Base-by-base conservation (phyloP, 1,284 basidiomycete genomes). In the Baeospora myosura region DNA sequence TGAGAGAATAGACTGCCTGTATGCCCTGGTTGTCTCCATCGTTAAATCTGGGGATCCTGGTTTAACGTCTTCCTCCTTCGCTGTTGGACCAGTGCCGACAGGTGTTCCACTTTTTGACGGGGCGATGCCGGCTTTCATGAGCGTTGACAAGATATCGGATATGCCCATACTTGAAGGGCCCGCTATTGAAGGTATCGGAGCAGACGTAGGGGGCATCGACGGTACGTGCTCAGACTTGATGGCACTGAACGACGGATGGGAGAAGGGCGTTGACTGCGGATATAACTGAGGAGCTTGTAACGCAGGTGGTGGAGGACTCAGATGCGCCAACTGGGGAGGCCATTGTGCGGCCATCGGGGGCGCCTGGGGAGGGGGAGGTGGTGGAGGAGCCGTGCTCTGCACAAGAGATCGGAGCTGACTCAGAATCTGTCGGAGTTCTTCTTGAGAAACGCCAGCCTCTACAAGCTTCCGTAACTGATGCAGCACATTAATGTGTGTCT, bases 401-500 rank as follows among this genome's bases (percentile, higher is more conserved):
- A 79, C 71, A 14, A 92, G 64, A 23, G 72, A 70, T 26, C 86
- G 81, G 4, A 95, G 61, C 56, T 92, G 88, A 24, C 65, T 61
- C 0, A 91, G 70, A 42, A 95, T 93, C 55, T 90, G 86, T 30
- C 72, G 71, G 21, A 94, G 68, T 56, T 94, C 87, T 20, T 78
- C 76, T 52, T 85, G 80, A 2, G 88, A 88, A 12, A 93, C 80
- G 11, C 85, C 83, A 2, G 78, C 74, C 54, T 87, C 80, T 1
- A 92, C 84, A 24, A 92, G 68, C 41, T 71, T 73, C 39, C 84
- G 81, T 44, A 94, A 66, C 87, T 93, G 40, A 44, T 79, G 74
- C 20, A 92, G 62, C 28, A 89, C 73, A 41, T 67, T 66, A 12
- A 89, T 70, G 50, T 91, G 85, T 50, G 71, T 78, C 50, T 78